Conservation (phyloP, 805 yeast genomes). For the Candida gorgasii region DNA sequence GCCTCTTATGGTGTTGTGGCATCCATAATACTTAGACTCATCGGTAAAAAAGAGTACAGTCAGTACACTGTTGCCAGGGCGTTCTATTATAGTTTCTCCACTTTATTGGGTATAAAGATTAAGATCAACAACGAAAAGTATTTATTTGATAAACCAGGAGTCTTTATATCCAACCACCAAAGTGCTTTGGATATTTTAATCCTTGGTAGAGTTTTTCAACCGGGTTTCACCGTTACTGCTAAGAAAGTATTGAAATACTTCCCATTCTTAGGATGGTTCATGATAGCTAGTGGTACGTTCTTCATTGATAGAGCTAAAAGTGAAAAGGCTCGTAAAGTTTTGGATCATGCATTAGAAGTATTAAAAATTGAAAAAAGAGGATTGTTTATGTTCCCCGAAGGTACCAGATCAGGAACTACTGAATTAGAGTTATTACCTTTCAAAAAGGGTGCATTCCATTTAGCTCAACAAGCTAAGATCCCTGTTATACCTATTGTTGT, state of each 20-base stretch:
- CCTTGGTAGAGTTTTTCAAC: constrained; percentile 82
- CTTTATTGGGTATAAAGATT: constrained; percentile 67
- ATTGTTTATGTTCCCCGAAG: constrained; percentile 93
- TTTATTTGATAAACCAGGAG: constrained; percentile 61
- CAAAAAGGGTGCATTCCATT: constrained; percentile 97
- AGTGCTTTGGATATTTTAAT: constrained; percentile 81
- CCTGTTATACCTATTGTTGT: constrained; percentile 90
- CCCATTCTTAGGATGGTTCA: constrained; percentile 97
- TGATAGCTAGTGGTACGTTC: constrained; percentile 86
- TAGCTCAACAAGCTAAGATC: constrained; percentile 88
- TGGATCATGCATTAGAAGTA: constrained; percentile 64
- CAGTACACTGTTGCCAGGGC: constrained; percentile 91
- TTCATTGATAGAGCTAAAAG: constrained; percentile 83
- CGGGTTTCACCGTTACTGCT: constrained; percentile 89
- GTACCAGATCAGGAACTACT: constrained; percentile 82
- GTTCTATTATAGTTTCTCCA: constrained; percentile 63
- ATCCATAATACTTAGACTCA: constrained; percentile 61
- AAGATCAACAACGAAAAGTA: constrained; percentile 66
- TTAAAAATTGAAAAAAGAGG: constrained; percentile 68
- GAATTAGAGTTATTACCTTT: constrained; percentile 77
- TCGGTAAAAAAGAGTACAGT: constrained; percentile 76
- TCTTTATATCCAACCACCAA: constrained; percentile 87
- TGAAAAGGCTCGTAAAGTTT: constrained; percentile 70
- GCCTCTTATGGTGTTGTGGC: constrained; percentile 78
- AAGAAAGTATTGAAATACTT: constrained; percentile 79